Conservation (phyloP, 306 rosid genomes). For the Vicia villosa region DNA sequence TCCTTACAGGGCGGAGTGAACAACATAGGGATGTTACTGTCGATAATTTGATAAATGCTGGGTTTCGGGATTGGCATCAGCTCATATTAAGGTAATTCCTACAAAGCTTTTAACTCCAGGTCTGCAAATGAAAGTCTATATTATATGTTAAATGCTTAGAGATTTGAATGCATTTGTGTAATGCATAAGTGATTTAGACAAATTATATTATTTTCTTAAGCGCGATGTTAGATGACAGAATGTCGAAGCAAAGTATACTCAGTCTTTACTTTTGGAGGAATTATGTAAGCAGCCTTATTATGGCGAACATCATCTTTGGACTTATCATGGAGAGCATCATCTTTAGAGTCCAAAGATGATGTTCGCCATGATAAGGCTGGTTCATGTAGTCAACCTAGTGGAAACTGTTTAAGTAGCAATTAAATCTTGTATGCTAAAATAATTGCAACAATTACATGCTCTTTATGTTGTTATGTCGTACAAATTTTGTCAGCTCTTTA, state of each 20-base stretch:
- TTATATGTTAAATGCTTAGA: neutral
- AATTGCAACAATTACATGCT: neutral
- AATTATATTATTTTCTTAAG: neutral
- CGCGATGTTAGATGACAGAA: neutral
- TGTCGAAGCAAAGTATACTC: neutral
- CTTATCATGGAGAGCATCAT: too few relatives aligned
- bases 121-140: neutral
- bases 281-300: neutral
- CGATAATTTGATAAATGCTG: constrained; percentile 73
- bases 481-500: neutral
- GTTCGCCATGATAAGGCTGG: neutral
- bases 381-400: neutral
- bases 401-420: neutral
- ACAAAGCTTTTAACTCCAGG: neutral
- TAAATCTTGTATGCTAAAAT: neutral
- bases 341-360: neutral
- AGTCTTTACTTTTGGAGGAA: neutral
- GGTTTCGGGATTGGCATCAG: constrained; percentile 73
- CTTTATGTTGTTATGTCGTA: neutral
- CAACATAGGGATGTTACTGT: constrained; percentile 58
- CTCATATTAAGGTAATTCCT: constrained; percentile 74
- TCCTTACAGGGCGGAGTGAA: constrained; percentile 87
- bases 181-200: neutral
- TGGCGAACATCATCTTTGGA: too few relatives aligned
- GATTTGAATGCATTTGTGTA: neutral